phyloP scores from a whole-genome alignment of 768 basidiomycete genomes.

The Chalciporus chontae region DNA sequence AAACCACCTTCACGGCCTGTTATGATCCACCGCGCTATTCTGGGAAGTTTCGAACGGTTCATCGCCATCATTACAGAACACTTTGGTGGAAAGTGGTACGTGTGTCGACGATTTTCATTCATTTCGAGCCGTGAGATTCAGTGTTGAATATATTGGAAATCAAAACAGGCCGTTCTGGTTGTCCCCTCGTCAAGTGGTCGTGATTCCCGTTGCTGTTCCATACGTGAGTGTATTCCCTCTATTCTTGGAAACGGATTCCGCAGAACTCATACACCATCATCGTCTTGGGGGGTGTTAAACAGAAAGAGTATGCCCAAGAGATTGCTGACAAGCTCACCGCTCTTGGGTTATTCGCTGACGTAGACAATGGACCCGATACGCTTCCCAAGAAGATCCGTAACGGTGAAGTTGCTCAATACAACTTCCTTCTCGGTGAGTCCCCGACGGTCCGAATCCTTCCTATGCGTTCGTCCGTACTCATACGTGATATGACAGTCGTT shows the following conservation, averaged over 20 bases:
- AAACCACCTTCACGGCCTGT: slow-evolving; percentile 74
- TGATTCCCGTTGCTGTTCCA: slow-evolving; percentile 88
- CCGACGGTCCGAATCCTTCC: too few species aligned
- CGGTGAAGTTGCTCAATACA: slow-evolving; percentile 95
- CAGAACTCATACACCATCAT: slow-evolving; percentile 1
- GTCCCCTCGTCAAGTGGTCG: slow-evolving; percentile 91
- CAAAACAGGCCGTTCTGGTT: slow-evolving; percentile 93
- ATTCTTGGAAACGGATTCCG: neutral
- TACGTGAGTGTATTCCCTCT: slow-evolving; percentile 61
- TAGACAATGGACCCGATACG: slow-evolving; percentile 89
- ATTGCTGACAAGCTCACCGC: slow-evolving; percentile 64
- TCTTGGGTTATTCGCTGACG: slow-evolving; percentile 82
- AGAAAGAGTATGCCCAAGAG: slow-evolving; percentile 90
- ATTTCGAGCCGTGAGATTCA: neutral
- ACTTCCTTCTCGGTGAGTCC: slow-evolving; percentile 87
- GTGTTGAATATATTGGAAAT: neutral
- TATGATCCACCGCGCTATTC: slow-evolving; percentile 96
- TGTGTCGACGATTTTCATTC: neutral
- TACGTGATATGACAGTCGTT: slow-evolving; percentile 57
- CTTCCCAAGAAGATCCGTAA: slow-evolving; percentile 97
- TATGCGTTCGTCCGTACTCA: neutral
- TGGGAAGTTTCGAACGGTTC: slow-evolving; percentile 93
- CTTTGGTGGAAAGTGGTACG: slow-evolving; percentile 94
- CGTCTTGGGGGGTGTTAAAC: slow-evolving; percentile 29
- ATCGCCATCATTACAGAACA: slow-evolving; percentile 97